phyloP scores from a whole-genome alignment of 768 basidiomycete species.

The Lactarius sp. region DNA sequence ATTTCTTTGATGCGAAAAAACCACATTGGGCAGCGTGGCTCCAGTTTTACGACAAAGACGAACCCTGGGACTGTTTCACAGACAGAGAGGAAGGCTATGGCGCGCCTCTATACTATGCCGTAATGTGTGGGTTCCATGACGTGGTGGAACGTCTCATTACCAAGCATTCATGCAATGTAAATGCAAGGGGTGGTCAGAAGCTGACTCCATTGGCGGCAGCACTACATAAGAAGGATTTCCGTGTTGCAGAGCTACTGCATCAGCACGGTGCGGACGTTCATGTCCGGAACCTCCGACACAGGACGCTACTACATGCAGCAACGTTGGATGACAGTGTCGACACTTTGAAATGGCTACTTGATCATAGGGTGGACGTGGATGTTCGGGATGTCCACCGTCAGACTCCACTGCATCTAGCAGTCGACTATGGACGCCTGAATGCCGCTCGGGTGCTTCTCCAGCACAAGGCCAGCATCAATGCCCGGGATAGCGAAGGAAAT shows the following conservation, averaged over 20 bases:
- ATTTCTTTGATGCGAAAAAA: neutral
- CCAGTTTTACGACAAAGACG: neutral
- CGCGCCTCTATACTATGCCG: slow-evolving; percentile 2
- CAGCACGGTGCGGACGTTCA: neutral
- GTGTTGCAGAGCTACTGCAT: neutral
- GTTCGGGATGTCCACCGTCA: no score
- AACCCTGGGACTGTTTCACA: neutral
- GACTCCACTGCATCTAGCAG: no score
- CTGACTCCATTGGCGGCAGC: neutral
- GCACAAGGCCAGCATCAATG: no score
- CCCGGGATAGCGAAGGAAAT: no score
- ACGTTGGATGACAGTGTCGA: no score
- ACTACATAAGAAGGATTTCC: neutral
- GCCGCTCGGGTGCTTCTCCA: no score
- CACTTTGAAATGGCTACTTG: no score
- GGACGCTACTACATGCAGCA: no score
- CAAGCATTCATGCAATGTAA: neutral
- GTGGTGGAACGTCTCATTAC: neutral
- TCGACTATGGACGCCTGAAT: no score
- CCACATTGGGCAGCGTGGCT: slow-evolving; percentile 1
- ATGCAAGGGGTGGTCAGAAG: neutral
- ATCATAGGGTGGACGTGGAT: no score
- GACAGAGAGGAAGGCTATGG: no score
- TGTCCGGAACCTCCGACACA: neutral
- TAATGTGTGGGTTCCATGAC: slow-evolving; percentile 1